Evolutionary conservation across 2,329 filamentous ascomycete species (phyloP).

Genomic region (Fusarium lyarnte): DNA sequence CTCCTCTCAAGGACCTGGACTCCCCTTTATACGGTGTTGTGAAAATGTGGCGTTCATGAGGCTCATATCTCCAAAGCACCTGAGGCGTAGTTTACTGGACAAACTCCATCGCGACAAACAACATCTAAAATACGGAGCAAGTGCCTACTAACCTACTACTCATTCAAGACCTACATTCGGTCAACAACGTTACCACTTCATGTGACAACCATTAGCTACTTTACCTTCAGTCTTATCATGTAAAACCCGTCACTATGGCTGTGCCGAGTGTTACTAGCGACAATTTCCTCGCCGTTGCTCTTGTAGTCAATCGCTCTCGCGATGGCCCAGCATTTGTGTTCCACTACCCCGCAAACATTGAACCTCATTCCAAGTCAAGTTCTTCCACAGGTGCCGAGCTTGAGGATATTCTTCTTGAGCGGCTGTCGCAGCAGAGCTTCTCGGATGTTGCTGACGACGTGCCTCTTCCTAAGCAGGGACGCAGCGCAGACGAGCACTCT

Average conservation of each 20-base stretch:
- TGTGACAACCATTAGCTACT: neutral
- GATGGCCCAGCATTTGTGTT: conserved; percentile 86
- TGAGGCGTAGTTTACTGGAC: conserved; percentile 22
- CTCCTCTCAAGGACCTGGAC: neutral
- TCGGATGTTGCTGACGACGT: conserved; percentile 50
- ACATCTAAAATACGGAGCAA: neutral
- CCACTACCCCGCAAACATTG: conserved; percentile 79
- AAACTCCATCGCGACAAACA: conserved; percentile 11
- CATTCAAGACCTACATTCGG: neutral
- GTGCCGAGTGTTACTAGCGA: conserved; percentile 63
- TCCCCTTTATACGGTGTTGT: neutral
- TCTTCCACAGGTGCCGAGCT: conserved; percentile 52
- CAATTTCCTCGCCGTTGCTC: conserved; percentile 74
- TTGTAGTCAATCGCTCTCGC: conserved; percentile 78
- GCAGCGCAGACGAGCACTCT: conserved; percentile 64
- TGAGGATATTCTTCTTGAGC: conserved; percentile 62
- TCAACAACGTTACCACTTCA: neutral
- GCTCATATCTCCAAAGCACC: conserved; percentile 28
- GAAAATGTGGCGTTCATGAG: conserved; percentile 29
- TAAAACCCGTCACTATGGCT: conserved; percentile 37
- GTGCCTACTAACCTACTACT: neutral
- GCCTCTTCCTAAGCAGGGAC: conserved; percentile 57
- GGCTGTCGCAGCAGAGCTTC: conserved; percentile 53
- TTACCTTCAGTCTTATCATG: conserved; percentile 28
- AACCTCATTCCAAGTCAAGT: conserved; percentile 48